Evolutionary conservation across 2,329 filamentous ascomycete species (phyloP).

Genomic region (Hypomyces rosellus): DNA sequence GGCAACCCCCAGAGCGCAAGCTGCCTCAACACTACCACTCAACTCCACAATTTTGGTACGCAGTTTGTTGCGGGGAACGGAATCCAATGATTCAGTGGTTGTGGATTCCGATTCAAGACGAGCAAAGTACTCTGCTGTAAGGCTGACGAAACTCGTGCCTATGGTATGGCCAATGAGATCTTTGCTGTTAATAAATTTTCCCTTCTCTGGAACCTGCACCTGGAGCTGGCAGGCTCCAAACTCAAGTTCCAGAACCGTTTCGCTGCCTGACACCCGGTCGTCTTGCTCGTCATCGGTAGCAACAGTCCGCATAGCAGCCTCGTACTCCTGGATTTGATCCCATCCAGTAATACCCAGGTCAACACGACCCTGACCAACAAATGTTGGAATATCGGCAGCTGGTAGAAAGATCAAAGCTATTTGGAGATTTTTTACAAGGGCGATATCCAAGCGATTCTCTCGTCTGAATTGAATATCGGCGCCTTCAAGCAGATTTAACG

Average conservation of each 20-base stretch:
- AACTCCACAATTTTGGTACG: slow-evolving; percentile 89
- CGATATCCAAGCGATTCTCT: slow-evolving; percentile 92
- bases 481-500: slow-evolving; percentile 84
- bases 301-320: slow-evolving; percentile 52
- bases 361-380: slow-evolving; percentile 89
- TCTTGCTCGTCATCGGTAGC: slow-evolving; percentile 43
- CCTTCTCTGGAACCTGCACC: slow-evolving; percentile 92
- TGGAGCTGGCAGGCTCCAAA: slow-evolving; percentile 91
- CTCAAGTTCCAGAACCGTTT: slow-evolving; percentile 82
- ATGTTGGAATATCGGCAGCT: slow-evolving; percentile 93
- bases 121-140: slow-evolving; percentile 79
- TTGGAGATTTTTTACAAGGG: slow-evolving; percentile 92
- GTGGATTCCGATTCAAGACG: slow-evolving; percentile 56
- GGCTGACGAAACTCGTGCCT: slow-evolving; percentile 87
- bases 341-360: slow-evolving; percentile 91
- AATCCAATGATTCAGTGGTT: slow-evolving; percentile 32
- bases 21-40: slow-evolving; percentile 94
- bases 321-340: slow-evolving; percentile 89
- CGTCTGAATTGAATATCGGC: slow-evolving; percentile 95
- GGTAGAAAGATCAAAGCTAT: slow-evolving; percentile 96
- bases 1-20: slow-evolving; percentile 89
- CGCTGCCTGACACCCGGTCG: slow-evolving; percentile 56
- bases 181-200: slow-evolving; percentile 59
- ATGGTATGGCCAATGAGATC: slow-evolving; percentile 89
- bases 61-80: slow-evolving; percentile 43